Base-by-base conservation (phyloP, 495 filamentous ascomycete genomes). In the Filosporella fistucella region DNA sequence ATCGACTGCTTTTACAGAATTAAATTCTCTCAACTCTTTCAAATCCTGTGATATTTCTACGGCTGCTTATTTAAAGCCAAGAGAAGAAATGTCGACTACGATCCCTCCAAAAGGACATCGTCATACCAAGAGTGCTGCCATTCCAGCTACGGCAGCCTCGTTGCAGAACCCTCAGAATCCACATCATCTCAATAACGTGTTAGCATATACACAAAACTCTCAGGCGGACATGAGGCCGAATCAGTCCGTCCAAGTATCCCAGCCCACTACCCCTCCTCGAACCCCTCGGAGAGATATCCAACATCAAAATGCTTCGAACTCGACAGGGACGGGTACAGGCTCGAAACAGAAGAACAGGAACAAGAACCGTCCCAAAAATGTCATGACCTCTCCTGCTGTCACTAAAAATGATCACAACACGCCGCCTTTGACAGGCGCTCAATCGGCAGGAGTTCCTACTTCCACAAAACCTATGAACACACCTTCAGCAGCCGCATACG, bases 401-500 rank as follows among this genome's bases (percentile, higher is more conserved):
- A 43, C 56, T 23, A 66, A 57, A 24, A 57, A 59, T 5, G 67
- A 64, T 21, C 60, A 63, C n/a, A 61, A 46, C 25, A 75, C 69
- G 2, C 69, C 72, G 17, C 67, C 68, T 11, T 56, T 65, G 17
- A 53, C 57, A 12, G 55, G 57, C 18, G 38, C 61, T 12, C 67
- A 68, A 45, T 52, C 67, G 12, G 48, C 56, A 8, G 51, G 52
- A 14, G 47, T 47, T 6, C 35, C 41, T 28, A 37, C 25, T 9
- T 55, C 57, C n/a, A 28, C 47, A n/a, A 52, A 46, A 39, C 49
- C 49, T 1, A 49, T 65, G 26, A 60, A 62, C 16, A 69, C 68
- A 12, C 76, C 78, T 18, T 67, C 77, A 14, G 75, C 71, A 34
- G 61, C 77, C 49, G 75, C 88, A 48, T 99, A 96, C 64, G 93